A percentile compares a stretch with the other conserved stretches of the same genome.
These are phyloP conservation scores for Cordyceps cateniannulata DNA, from an alignment of 2,329 filamentous ascomycete species.

Conservation along the genomic window DNA sequence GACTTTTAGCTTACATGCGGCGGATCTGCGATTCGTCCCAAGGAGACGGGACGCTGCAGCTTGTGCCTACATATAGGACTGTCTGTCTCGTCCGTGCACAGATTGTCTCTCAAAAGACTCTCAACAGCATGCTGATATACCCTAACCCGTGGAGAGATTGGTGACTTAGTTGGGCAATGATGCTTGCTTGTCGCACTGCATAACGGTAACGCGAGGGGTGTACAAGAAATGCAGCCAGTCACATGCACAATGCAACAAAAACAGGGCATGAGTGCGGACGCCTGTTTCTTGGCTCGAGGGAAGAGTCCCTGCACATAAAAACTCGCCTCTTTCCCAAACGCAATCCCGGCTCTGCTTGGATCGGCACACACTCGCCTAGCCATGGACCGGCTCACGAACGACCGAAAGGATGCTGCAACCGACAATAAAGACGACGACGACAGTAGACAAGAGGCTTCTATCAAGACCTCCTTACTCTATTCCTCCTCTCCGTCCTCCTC, in stretches of 20 bases:
- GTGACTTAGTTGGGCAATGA: not conserved
- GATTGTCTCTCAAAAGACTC: not conserved
- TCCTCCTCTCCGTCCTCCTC: not conserved
- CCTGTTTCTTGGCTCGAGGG: not conserved
- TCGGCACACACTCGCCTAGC: not conserved
- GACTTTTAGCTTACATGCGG: not conserved
- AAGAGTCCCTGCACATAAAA: not conserved
- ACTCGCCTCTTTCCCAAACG: not conserved
- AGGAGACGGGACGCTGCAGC: not conserved
- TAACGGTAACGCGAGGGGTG: not conserved
- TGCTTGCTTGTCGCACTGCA: not conserved
- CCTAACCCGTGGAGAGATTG: not conserved
- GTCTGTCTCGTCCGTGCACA: not conserved
- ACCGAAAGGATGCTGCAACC: not conserved
- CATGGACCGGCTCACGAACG: not conserved
- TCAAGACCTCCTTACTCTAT: not conserved
- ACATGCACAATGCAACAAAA: not conserved
- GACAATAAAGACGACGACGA: not conserved
- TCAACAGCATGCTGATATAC: not conserved
- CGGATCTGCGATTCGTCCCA: not conserved
- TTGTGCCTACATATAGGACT: not conserved
- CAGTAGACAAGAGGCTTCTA: not conserved
- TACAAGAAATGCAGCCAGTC: not conserved
- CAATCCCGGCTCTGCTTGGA: no score
- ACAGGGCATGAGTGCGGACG: not conserved